Conservation (phyloP, 2,329 filamentous ascomycete species). For the Thielaviopsis populi region DNA sequence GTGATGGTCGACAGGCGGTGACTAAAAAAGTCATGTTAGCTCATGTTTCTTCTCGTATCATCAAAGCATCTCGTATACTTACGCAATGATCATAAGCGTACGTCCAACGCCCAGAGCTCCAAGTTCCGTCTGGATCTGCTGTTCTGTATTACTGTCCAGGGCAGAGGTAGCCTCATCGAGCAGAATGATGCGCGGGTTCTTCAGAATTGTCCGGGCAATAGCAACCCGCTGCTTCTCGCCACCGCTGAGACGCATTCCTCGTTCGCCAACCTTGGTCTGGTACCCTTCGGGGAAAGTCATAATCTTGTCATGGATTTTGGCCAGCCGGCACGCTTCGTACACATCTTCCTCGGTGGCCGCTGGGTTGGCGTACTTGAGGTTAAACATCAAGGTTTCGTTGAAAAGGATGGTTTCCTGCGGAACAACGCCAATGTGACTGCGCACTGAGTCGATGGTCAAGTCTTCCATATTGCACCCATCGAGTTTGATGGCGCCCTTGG, state of each 20-base stretch:
- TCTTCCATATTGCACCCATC: slow-evolving; percentile 75
- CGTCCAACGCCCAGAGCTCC: slow-evolving; percentile 68
- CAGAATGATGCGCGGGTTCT: slow-evolving; percentile 82
- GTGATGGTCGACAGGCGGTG: slow-evolving; percentile 78
- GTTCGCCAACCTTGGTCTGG: slow-evolving; percentile 78
- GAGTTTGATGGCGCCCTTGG: slow-evolving; percentile 64
- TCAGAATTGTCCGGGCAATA: slow-evolving; percentile 83
- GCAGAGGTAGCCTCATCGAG: slow-evolving; percentile 88
- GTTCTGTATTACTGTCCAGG: slow-evolving; percentile 80
- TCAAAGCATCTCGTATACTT: slow-evolving; percentile 27
- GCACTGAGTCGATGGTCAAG: slow-evolving; percentile 84
- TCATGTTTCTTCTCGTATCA: not conserved
- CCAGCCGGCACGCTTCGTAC: slow-evolving; percentile 65
- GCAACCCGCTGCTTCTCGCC: slow-evolving; percentile 90
- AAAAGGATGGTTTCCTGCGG: slow-evolving; percentile 93
- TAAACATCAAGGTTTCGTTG: slow-evolving; percentile 92
- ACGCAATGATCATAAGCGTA: slow-evolving; percentile 90
- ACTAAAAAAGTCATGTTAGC: slow-evolving; percentile 25
- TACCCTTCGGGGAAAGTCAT: slow-evolving; percentile 78
- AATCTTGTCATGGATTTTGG: slow-evolving; percentile 87
- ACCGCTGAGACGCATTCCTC: slow-evolving; percentile 71
- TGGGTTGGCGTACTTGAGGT: slow-evolving; percentile 77
- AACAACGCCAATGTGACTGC: slow-evolving; percentile 83
- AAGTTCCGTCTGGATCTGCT: slow-evolving; percentile 80
- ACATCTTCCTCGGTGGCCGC: slow-evolving; percentile 67